Conservation (phyloP, 2,329 filamentous ascomycete species). For the Dactylonectria macrodidyma region DNA sequence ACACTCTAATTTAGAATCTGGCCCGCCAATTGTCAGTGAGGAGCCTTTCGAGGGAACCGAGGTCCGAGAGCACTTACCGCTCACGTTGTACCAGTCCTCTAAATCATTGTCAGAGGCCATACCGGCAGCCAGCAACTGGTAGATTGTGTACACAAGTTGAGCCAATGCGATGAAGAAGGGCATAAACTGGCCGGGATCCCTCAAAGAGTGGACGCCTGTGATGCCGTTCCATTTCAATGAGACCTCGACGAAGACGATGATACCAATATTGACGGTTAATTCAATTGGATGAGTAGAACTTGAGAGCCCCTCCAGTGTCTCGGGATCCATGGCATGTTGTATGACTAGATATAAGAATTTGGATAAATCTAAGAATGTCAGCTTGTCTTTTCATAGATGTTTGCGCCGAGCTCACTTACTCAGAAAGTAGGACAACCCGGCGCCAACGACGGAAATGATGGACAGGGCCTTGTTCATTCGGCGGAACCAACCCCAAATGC, state of each 20-base stretch:
- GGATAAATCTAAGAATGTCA: conserved; percentile 1
- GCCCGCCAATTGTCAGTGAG: background rate
- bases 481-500: conserved; percentile 26
- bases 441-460: conserved; percentile 15
- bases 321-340: background rate
- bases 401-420: background rate
- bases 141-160: background rate
- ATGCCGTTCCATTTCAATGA: conserved; percentile 21
- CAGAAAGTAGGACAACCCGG: background rate
- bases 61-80: background rate
- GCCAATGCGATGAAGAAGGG: conserved; percentile 1
- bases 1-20: background rate
- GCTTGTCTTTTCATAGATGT: background rate
- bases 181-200: conserved; percentile 3
- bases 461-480: conserved; percentile 18
- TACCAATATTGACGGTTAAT: conserved; percentile 22
- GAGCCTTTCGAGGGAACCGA: background rate
- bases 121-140: background rate
- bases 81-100: background rate
- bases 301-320: background rate
- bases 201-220: conserved; percentile 17
- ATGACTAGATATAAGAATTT: conserved; percentile 10
- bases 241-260: conserved; percentile 20
- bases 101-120: background rate
- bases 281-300: conserved; percentile 7